These are phyloP conservation scores for Acer saccharum DNA, from an alignment of 345 rosid genomes.

Conservation along the genomic window DNA sequence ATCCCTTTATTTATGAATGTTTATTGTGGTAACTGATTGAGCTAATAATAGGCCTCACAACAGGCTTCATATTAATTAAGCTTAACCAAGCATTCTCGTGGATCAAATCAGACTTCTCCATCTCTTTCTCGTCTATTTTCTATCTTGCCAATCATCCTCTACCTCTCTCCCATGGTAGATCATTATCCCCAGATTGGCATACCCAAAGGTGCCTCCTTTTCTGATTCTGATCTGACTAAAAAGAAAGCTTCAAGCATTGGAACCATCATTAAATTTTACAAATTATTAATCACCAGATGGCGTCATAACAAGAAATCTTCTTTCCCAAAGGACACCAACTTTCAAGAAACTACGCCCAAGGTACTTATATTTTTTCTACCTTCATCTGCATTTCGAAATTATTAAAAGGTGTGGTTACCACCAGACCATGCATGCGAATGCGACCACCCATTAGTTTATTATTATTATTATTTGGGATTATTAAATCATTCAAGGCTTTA, in stretches of 20 bases:
- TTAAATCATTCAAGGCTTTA: too few species aligned
- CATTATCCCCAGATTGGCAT: conserved; percentile 19
- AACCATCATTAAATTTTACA: conserved; percentile 32
- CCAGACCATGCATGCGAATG: too few species aligned
- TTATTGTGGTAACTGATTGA: conserved; percentile 6
- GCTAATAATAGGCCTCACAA: conserved; percentile 31
- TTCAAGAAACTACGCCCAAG: background rate
- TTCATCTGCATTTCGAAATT: too few species aligned
- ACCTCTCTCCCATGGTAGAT: conserved; percentile 20
- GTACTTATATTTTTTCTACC: background rate
- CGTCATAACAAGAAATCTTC: conserved; percentile 28
- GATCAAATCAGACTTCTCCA: conserved; percentile 16
- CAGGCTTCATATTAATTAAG: conserved; percentile 15
- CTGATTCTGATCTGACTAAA: conserved; percentile 11
- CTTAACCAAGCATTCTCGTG: conserved; percentile 21
- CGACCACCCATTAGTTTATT: too few species aligned
- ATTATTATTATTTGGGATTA: too few species aligned
- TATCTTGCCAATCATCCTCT: background rate
- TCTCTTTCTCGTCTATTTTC: conserved; percentile 13
- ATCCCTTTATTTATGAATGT: too few species aligned
- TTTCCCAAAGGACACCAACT: background rate
- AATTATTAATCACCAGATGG: conserved; percentile 30
- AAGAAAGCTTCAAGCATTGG: conserved; percentile 36
- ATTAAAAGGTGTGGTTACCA: too few species aligned
- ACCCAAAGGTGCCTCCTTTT: conserved; percentile 29